A percentile compares a stretch with the other conserved stretches of the same genome.
These are phyloP conservation scores for Candida maltosa DNA, from an alignment of 805 yeast genomes.

Conservation along the genomic window DNA sequence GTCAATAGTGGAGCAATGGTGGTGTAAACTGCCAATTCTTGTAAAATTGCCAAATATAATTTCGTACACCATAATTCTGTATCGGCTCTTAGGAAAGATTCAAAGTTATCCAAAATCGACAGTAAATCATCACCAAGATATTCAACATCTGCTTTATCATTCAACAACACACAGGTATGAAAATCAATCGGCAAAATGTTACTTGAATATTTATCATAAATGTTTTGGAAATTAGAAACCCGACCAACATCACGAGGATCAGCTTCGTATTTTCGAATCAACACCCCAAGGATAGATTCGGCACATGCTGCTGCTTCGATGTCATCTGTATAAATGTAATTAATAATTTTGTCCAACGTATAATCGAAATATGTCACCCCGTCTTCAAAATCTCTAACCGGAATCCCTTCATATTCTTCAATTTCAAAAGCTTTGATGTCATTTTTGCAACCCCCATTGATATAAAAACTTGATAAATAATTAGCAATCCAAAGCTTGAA, in stretches of 20 bases:
- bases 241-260: conserved; percentile 14
- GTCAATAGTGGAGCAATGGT: conserved; percentile 30
- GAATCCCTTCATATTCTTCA: conserved; percentile 6
- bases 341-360: conserved; percentile 21
- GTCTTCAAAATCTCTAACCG: conserved; percentile 10
- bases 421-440: conserved; percentile 4
- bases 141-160: conserved; percentile 14
- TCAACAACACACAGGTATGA: conserved; percentile 30
- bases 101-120: conserved; percentile 11
- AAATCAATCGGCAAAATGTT: conserved; percentile 31
- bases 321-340: conserved; percentile 11
- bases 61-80: conserved; percentile 27
- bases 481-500: conserved; percentile 21
- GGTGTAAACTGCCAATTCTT: conserved; percentile 25
- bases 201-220: conserved; percentile 12
- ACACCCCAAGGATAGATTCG: conserved; percentile 40
- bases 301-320: conserved; percentile 23
- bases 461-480: conserved; percentile 19
- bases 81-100: conserved; percentile 6
- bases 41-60: conserved; percentile 28
- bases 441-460: conserved; percentile 15
- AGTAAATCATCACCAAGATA: conserved; percentile 12
- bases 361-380: conserved; percentile 15
- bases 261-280: conserved; percentile 24
- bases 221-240: conserved; percentile 17